Evolutionary conservation across 768 basidiomycete genomes (phyloP), one percentile per base, ranked within the genome.

Genomic region (Chalciporus chontae): DNA sequence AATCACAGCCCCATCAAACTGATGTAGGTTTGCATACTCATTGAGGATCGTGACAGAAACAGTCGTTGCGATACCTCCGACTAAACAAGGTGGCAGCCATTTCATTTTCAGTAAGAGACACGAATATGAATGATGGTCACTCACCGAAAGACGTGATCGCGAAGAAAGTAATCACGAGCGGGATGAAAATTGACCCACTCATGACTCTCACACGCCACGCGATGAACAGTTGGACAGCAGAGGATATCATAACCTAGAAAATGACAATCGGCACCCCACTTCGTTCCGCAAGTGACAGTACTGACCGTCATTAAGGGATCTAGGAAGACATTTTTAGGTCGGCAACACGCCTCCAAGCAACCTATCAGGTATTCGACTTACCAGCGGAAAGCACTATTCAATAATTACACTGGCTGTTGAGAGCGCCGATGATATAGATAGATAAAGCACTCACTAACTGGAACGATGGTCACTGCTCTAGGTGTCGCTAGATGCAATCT

Each of bases 241-340:
- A 52, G 0, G 73, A 74, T 24, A 75, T 74, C 46, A 79, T 67
- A 4, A 71, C 76, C 77, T 78, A 36, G 19, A 23, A 23, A 0
- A 36, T 37, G 13, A 37, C 18, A 45, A 27, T 23, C 1, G 23
- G 46, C 24, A 8, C 0, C 17, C 9, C 3, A 31, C 29, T 11
- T 31, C n/a, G n/a, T n/a, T n/a, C n/a, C n/a, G n/a, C n/a, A n/a
- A n/a, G n/a, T n/a, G n/a, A n/a, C n/a, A n/a, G n/a, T n/a, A n/a
- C n/a, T n/a, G n/a, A 77, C 76, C 13, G 77, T 79, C 55, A 73
- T 58, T 0, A 71, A 64, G 4, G 78, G 77, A 56, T 76, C 78
- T 77, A 31, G 8, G 8, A 31, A 31, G 29, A 31, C 5, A 11
- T 9, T 3, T n/a, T n/a, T n/a, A n/a, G n/a, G n/a, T n/a, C n/a